Conservation (phyloP, 768 basidiomycete genomes). For the Leccinum subtestaceum region DNA sequence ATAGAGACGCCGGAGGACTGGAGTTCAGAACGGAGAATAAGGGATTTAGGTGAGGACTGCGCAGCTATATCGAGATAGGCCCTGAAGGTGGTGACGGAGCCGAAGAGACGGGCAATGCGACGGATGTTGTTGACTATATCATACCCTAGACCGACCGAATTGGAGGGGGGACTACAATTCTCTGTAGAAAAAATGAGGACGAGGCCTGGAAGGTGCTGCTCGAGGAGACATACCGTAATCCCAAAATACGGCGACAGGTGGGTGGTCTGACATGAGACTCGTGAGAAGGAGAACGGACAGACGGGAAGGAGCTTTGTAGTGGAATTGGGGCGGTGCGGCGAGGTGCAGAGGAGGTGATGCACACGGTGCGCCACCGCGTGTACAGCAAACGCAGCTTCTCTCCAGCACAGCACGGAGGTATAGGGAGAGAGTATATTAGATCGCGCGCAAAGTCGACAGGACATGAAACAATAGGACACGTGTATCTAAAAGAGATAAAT, state of each 20-base stretch:
- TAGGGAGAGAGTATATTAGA: neutral
- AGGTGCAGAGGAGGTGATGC: neutral
- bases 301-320: slow-evolving; percentile 24
- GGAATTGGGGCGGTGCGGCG: slow-evolving; percentile 1
- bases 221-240: slow-evolving; percentile 31
- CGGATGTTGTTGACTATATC: slow-evolving; percentile 43
- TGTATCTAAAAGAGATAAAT: slow-evolving; percentile 21
- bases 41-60: slow-evolving; percentile 32
- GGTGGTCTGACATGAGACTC: slow-evolving; percentile 33
- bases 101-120: slow-evolving; percentile 44
- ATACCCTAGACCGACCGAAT: slow-evolving; percentile 36
- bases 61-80: slow-evolving; percentile 52
- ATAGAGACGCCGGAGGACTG: slow-evolving; percentile 45
- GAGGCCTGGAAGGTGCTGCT: neutral
- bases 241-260: slow-evolving; percentile 44
- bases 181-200: slow-evolving; percentile 21
- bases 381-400: slow-evolving; percentile 14
- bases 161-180: slow-evolving; percentile 32
- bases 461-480: slow-evolving; percentile 2
- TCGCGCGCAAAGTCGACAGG: neutral
- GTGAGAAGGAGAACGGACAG: slow-evolving; percentile 10
- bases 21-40: slow-evolving; percentile 38
- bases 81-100: slow-evolving; percentile 48
- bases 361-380: slow-evolving; percentile 6
- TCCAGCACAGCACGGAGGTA: neutral